A percentile compares a stretch with the other conserved stretches of the same genome.
Evolutionary conservation across 1,284 basidiomycete genomes (phyloP).

Genomic region (Ustilago xerochloae): DNA sequence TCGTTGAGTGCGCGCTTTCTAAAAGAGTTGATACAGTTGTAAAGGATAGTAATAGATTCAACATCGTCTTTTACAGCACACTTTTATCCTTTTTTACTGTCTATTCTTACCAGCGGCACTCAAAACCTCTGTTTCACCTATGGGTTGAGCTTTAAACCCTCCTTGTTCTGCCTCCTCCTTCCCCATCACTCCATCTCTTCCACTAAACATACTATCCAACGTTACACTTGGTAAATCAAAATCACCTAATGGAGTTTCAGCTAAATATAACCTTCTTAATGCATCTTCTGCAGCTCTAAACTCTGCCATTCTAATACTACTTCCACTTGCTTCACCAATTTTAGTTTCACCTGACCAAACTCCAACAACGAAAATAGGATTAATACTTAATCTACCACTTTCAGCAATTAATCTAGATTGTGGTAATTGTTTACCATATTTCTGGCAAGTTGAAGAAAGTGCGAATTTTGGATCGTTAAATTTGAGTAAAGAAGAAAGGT

Average conservation of each 20-base stretch:
- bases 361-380: conserved; percentile 91
- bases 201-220: conserved; percentile 42
- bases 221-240: conserved; percentile 67
- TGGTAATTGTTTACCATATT: conserved; percentile 62
- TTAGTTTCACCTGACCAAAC: conserved; percentile 85
- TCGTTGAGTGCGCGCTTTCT: too few species aligned
- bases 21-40: background rate
- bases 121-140: conserved; percentile 39
- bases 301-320: conserved; percentile 92
- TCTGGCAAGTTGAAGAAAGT: conserved; percentile 64
- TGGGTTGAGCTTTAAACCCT: conserved; percentile 20
- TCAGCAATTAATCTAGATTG: conserved; percentile 82
- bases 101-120: conserved; percentile 38
- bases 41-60: background rate
- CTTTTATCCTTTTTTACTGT: background rate
- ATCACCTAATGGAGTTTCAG: conserved; percentile 73
- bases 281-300: conserved; percentile 89
- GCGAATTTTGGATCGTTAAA: conserved; percentile 72
- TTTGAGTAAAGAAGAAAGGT: conserved; percentile 82
- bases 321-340: conserved; percentile 94
- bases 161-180: background rate
- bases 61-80: too few species aligned
- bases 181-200: too few species aligned
- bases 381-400: conserved; percentile 86
- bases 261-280: conserved; percentile 80